Evolutionary conservation across 768 basidiomycete genomes (phyloP).

Genomic region (Leccinum fibrillosum): DNA sequence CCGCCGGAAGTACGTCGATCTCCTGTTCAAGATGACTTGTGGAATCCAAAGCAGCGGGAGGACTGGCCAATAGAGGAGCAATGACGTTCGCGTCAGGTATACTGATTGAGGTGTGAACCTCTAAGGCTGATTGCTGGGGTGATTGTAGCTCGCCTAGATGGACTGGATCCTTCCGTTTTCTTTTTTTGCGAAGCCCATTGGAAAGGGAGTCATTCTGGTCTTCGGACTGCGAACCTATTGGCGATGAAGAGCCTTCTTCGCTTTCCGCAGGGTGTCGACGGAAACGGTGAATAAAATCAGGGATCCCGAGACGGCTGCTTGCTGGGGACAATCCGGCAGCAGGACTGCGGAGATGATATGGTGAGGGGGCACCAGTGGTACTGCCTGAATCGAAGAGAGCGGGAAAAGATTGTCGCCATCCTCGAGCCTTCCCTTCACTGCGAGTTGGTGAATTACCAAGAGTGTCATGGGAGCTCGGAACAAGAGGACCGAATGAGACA

Average conservation of each 20-base stretch:
- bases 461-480: constrained; percentile 47
- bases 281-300: constrained; percentile 36
- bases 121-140: constrained; percentile 13
- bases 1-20: not conserved
- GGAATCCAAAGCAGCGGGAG: not conserved
- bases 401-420: constrained; percentile 31
- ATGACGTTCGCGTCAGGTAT: constrained; percentile 3
- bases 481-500: constrained; percentile 56
- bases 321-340: constrained; percentile 40
- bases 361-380: constrained; percentile 35
- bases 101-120: constrained; percentile 7
- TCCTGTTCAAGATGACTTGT: constrained; percentile 7
- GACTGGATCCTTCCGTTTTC: constrained; percentile 19
- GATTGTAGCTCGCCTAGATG: constrained; percentile 24
- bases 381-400: constrained; percentile 32
- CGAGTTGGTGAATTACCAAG: constrained; percentile 45
- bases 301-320: constrained; percentile 40
- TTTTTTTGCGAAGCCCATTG: constrained; percentile 9
- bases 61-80: constrained; percentile 4
- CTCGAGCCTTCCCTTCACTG: constrained; percentile 32
- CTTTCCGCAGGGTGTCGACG: constrained; percentile 37
- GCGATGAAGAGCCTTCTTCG: constrained; percentile 48
- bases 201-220: constrained; percentile 30
- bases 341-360: constrained; percentile 21
- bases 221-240: constrained; percentile 45